Evolutionary conservation across 106 monocot genomes (phyloP).

Genomic region (Acorus gramineus): DNA sequence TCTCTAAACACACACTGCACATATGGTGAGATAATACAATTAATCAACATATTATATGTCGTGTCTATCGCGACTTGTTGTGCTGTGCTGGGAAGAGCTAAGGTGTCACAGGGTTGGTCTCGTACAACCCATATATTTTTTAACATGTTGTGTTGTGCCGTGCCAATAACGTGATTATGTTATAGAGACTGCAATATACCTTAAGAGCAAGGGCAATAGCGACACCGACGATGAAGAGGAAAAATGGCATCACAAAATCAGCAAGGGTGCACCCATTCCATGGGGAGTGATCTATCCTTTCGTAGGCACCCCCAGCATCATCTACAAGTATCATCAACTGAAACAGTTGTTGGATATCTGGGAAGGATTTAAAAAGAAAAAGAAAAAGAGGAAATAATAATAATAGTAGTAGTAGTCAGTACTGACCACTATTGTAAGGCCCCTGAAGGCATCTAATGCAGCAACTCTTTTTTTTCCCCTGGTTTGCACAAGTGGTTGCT

Average conservation of each 20-base stretch:
- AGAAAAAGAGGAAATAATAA: not conserved
- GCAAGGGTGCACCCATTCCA: constrained; percentile 49
- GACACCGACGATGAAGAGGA: constrained; percentile 44
- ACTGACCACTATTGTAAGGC: constrained; percentile 36
- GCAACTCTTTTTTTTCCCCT: constrained; percentile 24
- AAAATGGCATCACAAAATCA: constrained; percentile 49
- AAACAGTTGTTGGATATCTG: not conserved
- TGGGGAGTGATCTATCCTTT: constrained; percentile 37
- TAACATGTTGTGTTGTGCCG: no score
- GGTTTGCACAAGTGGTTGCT: not conserved
- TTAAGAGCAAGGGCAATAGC: constrained; percentile 34
- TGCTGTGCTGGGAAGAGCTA: no score
- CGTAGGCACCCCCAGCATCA: constrained; percentile 30
- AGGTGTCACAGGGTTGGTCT: no score
- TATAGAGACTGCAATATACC: constrained; percentile 3
- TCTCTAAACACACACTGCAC: no score
- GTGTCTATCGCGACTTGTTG: no score
- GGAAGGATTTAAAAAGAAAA: not conserved
- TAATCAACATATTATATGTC: no score
- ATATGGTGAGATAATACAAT: no score
- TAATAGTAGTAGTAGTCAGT: not conserved
- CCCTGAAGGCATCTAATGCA: constrained; percentile 41
- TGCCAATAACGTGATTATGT: not conserved
- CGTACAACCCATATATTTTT: no score
- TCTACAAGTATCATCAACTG: constrained; percentile 36